Percentiles rank a stretch among this genome's conserved stretches.
Conservation (phyloP, 345 rosid species). For the Eutrema heterophyllum region DNA sequence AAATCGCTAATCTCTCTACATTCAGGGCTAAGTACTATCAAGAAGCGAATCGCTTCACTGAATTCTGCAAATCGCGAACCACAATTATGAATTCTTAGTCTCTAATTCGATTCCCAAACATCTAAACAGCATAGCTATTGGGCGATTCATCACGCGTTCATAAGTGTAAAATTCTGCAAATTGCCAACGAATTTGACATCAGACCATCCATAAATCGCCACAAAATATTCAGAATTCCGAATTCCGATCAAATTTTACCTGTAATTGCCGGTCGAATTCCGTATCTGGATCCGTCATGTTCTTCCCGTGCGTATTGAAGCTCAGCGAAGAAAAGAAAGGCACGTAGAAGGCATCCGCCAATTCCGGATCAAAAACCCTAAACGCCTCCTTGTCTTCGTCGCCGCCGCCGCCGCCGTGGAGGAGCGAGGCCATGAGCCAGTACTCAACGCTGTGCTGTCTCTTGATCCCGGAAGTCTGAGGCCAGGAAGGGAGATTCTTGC, state of each 20-base stretch:
- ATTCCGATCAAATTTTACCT: slow-evolving; percentile 42
- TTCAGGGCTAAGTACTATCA: not conserved
- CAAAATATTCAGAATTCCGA: not conserved
- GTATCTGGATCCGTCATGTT: slow-evolving; percentile 95
- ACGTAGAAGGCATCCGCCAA: slow-evolving; percentile 80
- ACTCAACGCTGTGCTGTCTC: slow-evolving; percentile 90
- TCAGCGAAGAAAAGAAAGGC: slow-evolving; percentile 89
- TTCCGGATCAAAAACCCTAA: slow-evolving; percentile 93
- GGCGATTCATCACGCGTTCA: too few relatives aligned
- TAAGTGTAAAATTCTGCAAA: not conserved
- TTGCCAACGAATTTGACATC: not conserved
- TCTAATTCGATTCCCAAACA: not conserved
- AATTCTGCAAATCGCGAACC: not conserved
- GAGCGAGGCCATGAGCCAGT: slow-evolving; percentile 94
- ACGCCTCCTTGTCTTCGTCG: slow-evolving; percentile 48
- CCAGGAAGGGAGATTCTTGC: slow-evolving; percentile 65
- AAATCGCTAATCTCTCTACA: not conserved
- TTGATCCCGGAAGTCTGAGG: slow-evolving; percentile 53
- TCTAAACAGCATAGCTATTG: not conserved
- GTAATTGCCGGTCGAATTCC: slow-evolving; percentile 73
- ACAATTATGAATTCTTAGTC: not conserved
- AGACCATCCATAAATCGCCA: not conserved
- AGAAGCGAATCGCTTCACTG: not conserved
- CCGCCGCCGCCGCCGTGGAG: slow-evolving; percentile 45
- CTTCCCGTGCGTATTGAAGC: slow-evolving; percentile 86